These are phyloP conservation scores for Mucor indicus DNA, from an alignment of 371 early-diverging fungal species.

Conservation along the genomic window DNA sequence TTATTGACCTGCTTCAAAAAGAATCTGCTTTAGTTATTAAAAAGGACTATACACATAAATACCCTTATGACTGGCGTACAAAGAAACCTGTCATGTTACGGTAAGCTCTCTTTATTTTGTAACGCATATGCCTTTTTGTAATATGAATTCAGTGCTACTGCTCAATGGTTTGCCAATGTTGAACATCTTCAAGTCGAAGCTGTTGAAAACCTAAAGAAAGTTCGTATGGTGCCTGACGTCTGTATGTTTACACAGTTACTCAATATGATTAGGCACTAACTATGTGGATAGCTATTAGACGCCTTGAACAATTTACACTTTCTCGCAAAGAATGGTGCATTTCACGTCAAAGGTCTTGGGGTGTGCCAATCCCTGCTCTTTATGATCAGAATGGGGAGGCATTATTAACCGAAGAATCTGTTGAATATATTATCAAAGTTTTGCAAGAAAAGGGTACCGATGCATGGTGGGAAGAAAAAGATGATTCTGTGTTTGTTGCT, in stretches of 20 bases:
- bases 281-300: constrained; percentile 32
- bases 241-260: constrained; percentile 28
- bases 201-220: constrained; percentile 51
- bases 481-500: constrained; percentile 67
- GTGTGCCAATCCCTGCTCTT: constrained; percentile 80
- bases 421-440: constrained; percentile 66
- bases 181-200: constrained; percentile 59
- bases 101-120: constrained; percentile 11
- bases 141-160: constrained; percentile 57
- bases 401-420: constrained; percentile 61
- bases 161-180: constrained; percentile 89
- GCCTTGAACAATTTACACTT: constrained; percentile 64
- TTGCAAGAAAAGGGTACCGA: constrained; percentile 66
- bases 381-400: constrained; percentile 69
- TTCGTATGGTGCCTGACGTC: constrained; percentile 63
- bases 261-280: not conserved
- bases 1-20: constrained; percentile 54
- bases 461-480: constrained; percentile 78
- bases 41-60: constrained; percentile 66
- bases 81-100: constrained; percentile 82
- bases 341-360: constrained; percentile 87
- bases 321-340: constrained; percentile 89
- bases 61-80: constrained; percentile 92
- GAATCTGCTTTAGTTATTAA: constrained; percentile 41
- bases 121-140: not conserved